These are phyloP conservation scores for Amphicarpaea edgeworthii DNA, from an alignment of 306 rosid genomes.

Conservation along the genomic window DNA sequence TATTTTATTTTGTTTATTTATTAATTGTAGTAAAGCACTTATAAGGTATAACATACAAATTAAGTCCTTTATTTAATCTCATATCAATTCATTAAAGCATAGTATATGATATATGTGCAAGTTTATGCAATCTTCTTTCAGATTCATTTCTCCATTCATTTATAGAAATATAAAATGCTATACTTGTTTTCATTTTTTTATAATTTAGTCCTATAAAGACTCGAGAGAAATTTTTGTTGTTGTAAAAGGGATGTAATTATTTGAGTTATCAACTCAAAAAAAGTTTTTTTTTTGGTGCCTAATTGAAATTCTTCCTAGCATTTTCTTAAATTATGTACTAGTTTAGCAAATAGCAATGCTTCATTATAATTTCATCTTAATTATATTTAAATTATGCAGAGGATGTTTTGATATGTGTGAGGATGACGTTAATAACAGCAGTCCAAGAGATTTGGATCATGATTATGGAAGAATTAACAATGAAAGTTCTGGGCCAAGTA, in stretches of 20 bases:
- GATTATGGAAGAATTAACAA: constrained; percentile 66
- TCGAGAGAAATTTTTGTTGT: not conserved
- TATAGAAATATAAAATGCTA: constrained; percentile 30
- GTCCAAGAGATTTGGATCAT: constrained; percentile 58
- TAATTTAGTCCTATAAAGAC: constrained; percentile 10
- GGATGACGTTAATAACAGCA: constrained; percentile 63
- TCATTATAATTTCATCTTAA: constrained; percentile 10
- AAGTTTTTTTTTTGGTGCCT: not conserved
- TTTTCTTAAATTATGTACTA: constrained; percentile 18
- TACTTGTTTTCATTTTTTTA: not conserved
- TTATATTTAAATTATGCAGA: constrained; percentile 59
- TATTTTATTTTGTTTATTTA: constrained; percentile 15
- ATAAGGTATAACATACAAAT: not conserved
- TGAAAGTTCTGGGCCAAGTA: constrained; percentile 64
- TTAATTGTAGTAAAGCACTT: constrained; percentile 9
- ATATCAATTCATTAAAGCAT: constrained; percentile 15
- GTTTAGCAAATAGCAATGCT: constrained; percentile 25
- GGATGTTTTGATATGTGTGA: constrained; percentile 77
- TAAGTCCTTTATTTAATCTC: constrained; percentile 15
- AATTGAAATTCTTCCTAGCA: constrained; percentile 23
- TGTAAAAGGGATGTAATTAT: constrained; percentile 2
- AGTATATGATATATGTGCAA: constrained; percentile 8
- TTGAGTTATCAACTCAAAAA: constrained; percentile 21
- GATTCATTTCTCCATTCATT: constrained; percentile 36
- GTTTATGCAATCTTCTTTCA: constrained; percentile 38